Percentiles rank a stretch among this genome's conserved stretches.
phyloP scores from a whole-genome alignment of 2,329 filamentous ascomycete genomes.

The Penicillium sp. region DNA sequence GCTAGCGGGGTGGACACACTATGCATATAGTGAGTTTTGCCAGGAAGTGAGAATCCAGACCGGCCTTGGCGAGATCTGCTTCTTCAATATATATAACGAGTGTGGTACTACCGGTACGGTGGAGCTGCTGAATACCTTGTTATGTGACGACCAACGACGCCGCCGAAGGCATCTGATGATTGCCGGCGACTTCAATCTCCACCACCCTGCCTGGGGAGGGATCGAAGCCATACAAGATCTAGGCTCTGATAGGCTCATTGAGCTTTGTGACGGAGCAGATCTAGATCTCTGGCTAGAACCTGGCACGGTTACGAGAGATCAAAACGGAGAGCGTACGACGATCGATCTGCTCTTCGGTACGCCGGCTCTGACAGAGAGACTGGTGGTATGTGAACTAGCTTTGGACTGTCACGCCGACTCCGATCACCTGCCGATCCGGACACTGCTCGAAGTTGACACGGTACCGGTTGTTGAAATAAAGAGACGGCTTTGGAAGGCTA shows the following conservation, averaged over 20 bases:
- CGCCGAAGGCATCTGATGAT: not conserved
- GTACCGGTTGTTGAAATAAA: accelerated
- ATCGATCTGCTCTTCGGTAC: not conserved
- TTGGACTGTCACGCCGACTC: not conserved
- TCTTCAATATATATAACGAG: not conserved
- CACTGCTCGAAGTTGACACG: accelerated
- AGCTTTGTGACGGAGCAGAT: not conserved
- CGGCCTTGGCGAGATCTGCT: not conserved
- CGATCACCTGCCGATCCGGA: not conserved
- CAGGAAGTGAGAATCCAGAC: not conserved
- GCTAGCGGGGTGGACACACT: accelerated
- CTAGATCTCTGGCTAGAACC: not conserved
- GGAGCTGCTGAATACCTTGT: not conserved
- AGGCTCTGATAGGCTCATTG: not conserved
- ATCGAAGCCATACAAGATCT: not conserved
- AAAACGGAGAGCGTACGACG: not conserved
- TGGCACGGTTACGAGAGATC: accelerated
- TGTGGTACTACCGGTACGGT: not conserved
- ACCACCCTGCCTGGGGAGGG: not conserved
- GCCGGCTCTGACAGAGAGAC: not conserved
- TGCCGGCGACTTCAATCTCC: not conserved
- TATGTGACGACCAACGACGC: no score
- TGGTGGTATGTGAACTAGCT: not conserved
- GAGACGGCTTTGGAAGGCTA: not conserved
- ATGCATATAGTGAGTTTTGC: not conserved